Evolutionary conservation across 2,329 filamentous ascomycete genomes (phyloP).

Genomic region (Metarhizium sp.): DNA sequence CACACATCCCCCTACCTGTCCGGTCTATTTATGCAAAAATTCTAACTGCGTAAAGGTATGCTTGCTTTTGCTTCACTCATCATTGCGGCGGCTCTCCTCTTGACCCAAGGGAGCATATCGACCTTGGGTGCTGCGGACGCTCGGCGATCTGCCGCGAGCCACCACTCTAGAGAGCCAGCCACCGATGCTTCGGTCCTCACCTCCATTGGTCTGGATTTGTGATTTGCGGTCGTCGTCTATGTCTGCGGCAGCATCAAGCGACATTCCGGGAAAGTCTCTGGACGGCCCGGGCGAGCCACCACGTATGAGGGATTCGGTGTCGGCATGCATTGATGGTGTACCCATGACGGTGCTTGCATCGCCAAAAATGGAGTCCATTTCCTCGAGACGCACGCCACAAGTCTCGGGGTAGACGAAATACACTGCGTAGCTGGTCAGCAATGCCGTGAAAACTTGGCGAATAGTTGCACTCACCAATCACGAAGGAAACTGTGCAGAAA

Average conservation of each 20-base stretch:
- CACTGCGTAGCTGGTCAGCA: conserved; percentile 43
- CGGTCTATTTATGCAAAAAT: conserved; percentile 29
- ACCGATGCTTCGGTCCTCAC: conserved; percentile 33
- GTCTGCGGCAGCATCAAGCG: conserved; percentile 64
- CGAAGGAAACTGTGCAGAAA: conserved; percentile 90
- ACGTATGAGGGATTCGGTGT: conserved; percentile 74
- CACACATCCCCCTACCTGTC: neutral
- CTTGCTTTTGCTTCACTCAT: conserved; percentile 12
- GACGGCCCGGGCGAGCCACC: conserved; percentile 63
- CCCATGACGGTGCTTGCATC: conserved; percentile 76
- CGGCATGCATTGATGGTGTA: conserved; percentile 64
- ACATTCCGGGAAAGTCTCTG: conserved; percentile 66
- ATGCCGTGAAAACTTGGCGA: neutral
- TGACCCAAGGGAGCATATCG: conserved; percentile 32
- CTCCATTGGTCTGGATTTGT: conserved; percentile 21
- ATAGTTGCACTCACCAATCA: conserved; percentile 69
- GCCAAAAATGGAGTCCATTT: conserved; percentile 92
- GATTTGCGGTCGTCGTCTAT: conserved; percentile 41
- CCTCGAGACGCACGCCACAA: conserved; percentile 86
- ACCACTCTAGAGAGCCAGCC: conserved; percentile 39
- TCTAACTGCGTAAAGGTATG: conserved; percentile 16
- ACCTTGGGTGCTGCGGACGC: conserved; percentile 29
- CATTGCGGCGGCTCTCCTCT: conserved; percentile 23
- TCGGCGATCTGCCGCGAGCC: conserved; percentile 27
- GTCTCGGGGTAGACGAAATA: conserved; percentile 98